Conservation (phyloP, 352 stramenopile species). For the Globisporangium nunn region DNA sequence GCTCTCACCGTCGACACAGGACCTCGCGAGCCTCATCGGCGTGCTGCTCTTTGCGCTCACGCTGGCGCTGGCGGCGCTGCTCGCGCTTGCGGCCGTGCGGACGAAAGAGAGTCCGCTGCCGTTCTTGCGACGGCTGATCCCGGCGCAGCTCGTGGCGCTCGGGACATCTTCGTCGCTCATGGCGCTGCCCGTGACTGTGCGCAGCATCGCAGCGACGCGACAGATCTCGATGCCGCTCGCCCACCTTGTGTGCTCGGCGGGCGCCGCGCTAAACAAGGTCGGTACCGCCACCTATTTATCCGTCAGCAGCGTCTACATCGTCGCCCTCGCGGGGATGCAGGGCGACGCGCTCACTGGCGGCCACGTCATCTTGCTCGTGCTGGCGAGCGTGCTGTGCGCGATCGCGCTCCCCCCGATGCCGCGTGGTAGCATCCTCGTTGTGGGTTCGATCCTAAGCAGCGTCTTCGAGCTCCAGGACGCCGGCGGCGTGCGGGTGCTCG, state of each 20-base stretch:
- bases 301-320: constrained; percentile 34
- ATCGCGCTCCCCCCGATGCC: constrained; percentile 33
- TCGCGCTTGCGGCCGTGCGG: constrained; percentile 26
- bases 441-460: constrained; percentile 35
- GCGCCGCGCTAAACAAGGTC: constrained; percentile 53
- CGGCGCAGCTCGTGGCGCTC: constrained; percentile 43
- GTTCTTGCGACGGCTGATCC: constrained; percentile 37
- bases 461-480: constrained; percentile 32
- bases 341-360: constrained; percentile 17
- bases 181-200: constrained; percentile 41
- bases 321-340: constrained; percentile 17
- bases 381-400: constrained; percentile 33
- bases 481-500: constrained; percentile 19
- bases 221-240: constrained; percentile 51
- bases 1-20: constrained; percentile 13
- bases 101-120: constrained; percentile 42
- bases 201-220: constrained; percentile 36
- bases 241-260: constrained; percentile 43
- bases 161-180: constrained; percentile 42
- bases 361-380: constrained; percentile 23
- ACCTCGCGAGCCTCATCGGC: constrained; percentile 31
- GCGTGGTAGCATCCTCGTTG: constrained; percentile 21
- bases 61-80: constrained; percentile 28
- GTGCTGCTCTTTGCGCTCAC: constrained; percentile 42
- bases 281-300: constrained; percentile 52